Base-by-base conservation (phyloP, 169 alveolate species). In the Eimeria necatrix region DNA sequence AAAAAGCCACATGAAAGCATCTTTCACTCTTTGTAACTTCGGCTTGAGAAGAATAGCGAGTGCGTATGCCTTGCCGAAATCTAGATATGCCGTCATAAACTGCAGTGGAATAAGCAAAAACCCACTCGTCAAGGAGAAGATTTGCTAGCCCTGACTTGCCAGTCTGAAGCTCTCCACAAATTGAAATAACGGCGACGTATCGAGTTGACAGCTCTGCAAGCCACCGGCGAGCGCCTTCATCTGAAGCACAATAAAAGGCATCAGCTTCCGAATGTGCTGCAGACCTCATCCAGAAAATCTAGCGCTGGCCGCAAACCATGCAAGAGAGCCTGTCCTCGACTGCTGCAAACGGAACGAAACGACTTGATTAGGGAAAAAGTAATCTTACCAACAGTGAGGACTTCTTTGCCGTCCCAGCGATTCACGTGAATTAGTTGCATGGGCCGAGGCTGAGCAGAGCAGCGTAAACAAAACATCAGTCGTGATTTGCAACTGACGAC, bases 381-480 rank as follows among this genome's bases (percentile, higher is more conserved):
- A 24, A 12, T n/a, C 94, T 64, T 16, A 88, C 94, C 96, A 68
- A 93, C 87, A 9, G 93, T 93, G 24, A 93, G 91, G 52, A 93
- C 96, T 84, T 93, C 96, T 51, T 81, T 74, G 32, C 96, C 96
- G 60, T 84, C 94, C 96, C 96, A 93, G 56, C 94, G 88, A 74
- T 93, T 93, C 48, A 93, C 96, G 73, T 93, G 96, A 60, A 93
- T 73, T 46, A 93, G 94, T 80, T 84, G 96, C 85, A 93, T 61
- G 74, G 96, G 96, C 61, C 91, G 76, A 52, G 89, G 59, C 94
- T 88, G 85, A 20, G 24, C 32, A 14, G 20, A 46, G 20, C 22
- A 48, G 84, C 56, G 41, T 10, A 9, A 51, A 48, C 71, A 49
- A 41, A 80, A 0, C 24, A 80, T 26, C 52, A 5, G 51, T n/a